A percentile compares a stretch with the other conserved stretches of the same genome.
These are phyloP conservation scores for Suillus plorans DNA, from an alignment of 768 basidiomycete genomes.

Conservation along the genomic window DNA sequence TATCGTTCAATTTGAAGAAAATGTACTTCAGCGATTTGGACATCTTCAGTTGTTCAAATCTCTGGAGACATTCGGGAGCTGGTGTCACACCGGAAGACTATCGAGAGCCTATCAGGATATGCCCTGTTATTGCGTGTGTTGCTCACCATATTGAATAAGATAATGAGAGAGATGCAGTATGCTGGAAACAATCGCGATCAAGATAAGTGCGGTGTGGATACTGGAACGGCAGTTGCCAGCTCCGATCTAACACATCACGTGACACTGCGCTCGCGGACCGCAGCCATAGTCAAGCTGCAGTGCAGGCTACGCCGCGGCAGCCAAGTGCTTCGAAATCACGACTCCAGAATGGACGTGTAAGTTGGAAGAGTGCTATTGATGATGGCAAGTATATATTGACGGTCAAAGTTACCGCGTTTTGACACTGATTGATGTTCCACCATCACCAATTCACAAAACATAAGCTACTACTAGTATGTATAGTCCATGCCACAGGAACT, in stretches of 20 bases:
- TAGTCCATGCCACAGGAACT: background rate
- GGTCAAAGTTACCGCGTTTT: background rate
- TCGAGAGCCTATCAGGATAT: background rate
- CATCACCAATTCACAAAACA: background rate
- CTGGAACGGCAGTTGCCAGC: slow-evolving; percentile 6
- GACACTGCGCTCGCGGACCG: background rate
- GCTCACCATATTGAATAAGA: slow-evolving; percentile 26
- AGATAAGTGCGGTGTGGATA: slow-evolving; percentile 1
- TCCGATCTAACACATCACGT: slow-evolving; percentile 6
- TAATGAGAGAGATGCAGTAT: background rate
- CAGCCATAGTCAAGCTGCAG: background rate
- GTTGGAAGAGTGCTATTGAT: background rate
- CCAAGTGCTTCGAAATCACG: background rate
- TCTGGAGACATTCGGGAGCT: slow-evolving; percentile 47
- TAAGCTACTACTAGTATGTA: too few relatives aligned
- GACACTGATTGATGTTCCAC: background rate
- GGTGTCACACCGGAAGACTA: slow-evolving; percentile 45
- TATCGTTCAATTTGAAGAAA: slow-evolving; percentile 66
- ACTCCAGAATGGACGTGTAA: background rate
- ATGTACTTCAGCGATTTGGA: slow-evolving; percentile 74
- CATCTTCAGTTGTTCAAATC: slow-evolving; percentile 24
- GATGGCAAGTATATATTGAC: background rate
- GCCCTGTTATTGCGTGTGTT: background rate
- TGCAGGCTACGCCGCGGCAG: background rate
- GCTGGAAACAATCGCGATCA: slow-evolving; percentile 1